These are phyloP conservation scores for Aspergillus novofumigatus DNA, from an alignment of 2,329 filamentous ascomycete species.

Conservation along the genomic window DNA sequence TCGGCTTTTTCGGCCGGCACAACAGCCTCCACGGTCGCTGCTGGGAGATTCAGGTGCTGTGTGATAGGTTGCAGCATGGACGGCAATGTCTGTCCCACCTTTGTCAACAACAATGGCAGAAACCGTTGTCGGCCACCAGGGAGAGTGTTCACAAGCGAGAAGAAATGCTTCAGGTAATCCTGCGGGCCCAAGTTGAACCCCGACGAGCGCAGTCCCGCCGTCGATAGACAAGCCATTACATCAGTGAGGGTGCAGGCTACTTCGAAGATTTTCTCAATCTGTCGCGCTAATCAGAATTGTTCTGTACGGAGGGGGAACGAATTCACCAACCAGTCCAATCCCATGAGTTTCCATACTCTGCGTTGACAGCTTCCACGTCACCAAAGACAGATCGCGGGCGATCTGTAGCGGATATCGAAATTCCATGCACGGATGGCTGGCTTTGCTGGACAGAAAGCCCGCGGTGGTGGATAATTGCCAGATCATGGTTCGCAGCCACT, in stretches of 20 bases:
- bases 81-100: slow-evolving; percentile 69
- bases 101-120: slow-evolving; percentile 70
- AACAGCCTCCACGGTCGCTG: background rate
- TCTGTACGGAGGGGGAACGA: background rate
- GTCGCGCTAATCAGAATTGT: background rate
- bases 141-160: slow-evolving; percentile 64
- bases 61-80: slow-evolving; percentile 17
- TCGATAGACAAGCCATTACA: slow-evolving; percentile 61
- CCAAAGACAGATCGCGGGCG: slow-evolving; percentile 57
- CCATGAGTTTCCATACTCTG: slow-evolving; percentile 71
- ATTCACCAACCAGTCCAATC: slow-evolving; percentile 62
- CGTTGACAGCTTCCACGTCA: slow-evolving; percentile 68
- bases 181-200: slow-evolving; percentile 65
- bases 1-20: background rate
- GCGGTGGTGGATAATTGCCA: slow-evolving; percentile 68
- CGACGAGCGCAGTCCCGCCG: slow-evolving; percentile 57
- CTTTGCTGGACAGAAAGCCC: slow-evolving; percentile 59
- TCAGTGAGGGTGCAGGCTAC: slow-evolving; percentile 70
- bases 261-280: slow-evolving; percentile 78
- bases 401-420: slow-evolving; percentile 63
- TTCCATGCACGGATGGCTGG: slow-evolving; percentile 55
- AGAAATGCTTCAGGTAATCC: slow-evolving; percentile 67
- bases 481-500: slow-evolving; percentile 67
- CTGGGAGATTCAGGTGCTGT: slow-evolving; percentile 17
- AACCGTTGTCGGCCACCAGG: slow-evolving; percentile 74